Evolutionary conservation across 768 basidiomycete genomes (phyloP), one percentile per base, ranked within the genome.

Genomic region (Tylopilus balloui): DNA sequence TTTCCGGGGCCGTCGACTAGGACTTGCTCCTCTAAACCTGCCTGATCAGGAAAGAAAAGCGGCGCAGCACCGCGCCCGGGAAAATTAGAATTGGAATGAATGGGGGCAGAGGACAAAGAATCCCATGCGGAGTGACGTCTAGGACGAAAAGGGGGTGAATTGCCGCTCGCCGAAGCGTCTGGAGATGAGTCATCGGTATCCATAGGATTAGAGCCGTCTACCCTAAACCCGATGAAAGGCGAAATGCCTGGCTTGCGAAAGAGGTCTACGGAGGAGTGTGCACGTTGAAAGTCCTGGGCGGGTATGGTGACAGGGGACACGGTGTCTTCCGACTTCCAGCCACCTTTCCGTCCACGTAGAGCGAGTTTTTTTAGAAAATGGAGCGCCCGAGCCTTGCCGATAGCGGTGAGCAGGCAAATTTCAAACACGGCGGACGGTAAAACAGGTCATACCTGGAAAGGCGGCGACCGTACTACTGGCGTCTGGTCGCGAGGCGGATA

Each of bases 351-450:
- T 28, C 65, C 64, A 48, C 67, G 71, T 6, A 53, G 25, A 21
- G 65, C 62, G 40, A 59, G 70, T 59, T 56, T 73, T 69, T 56
- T 77, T 65, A 57, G 68, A 46, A 62, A 78, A 55, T 62, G 68
- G 63, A 66, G 62, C 64, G 48, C 71, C 44, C 71, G 72, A 50
- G 53, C 53, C 64, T 64, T 47, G 19, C 12, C 48, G 42, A 46
- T 15, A 23, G 45, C 10, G 25, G 38, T 44, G 19, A 41, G 46
- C 23, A 20, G 56, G 37, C 42, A 14, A 4, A 40, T 61, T 61
- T 44, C 3, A 47, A 69, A 56, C 38, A 17, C 2, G 48, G 47
- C 49, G 45, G 37, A 12, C 1, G 28, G 31, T 13, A 31, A 15
- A 24, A 20, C 2, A 21, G 15, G 3, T 31, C 65, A 48, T 61